Percentiles rank a stretch among this genome's conserved stretches.
These are phyloP conservation scores for Plasmodium chabaudi DNA, from an alignment of 169 alveolate species.

Conservation along the genomic window DNA sequence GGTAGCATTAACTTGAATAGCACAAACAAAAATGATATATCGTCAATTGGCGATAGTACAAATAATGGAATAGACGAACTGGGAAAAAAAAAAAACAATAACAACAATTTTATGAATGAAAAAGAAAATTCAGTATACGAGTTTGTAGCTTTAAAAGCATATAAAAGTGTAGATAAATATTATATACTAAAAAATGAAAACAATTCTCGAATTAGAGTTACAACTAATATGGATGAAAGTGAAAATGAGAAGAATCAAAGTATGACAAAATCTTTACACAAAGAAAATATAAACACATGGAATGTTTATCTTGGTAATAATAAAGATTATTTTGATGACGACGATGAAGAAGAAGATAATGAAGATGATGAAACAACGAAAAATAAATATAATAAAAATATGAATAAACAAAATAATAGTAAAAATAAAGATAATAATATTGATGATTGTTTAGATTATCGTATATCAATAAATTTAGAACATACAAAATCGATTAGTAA, in stretches of 20 bases:
- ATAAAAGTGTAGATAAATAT: conserved; percentile 49
- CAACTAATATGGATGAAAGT: conserved; percentile 33
- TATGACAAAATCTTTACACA: conserved; percentile 35
- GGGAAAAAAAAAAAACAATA: not conserved
- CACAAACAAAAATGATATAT: not conserved
- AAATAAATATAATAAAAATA: not conserved
- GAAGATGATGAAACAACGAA: conserved; percentile 1
- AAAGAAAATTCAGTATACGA: conserved; percentile 16
- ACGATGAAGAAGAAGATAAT: conserved; percentile 24
- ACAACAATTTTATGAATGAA: not conserved
- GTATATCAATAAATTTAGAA: conserved; percentile 63
- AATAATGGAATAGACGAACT: not conserved
- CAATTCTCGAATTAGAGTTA: conserved; percentile 43
- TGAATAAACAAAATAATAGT: not conserved
- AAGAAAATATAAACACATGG: conserved; percentile 68
- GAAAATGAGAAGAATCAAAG: conserved; percentile 15
- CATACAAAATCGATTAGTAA: conserved; percentile 59
- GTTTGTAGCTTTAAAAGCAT: conserved; percentile 22
- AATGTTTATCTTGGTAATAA: conserved; percentile 60
- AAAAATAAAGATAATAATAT: not conserved
- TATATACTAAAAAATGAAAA: conserved; percentile 11
- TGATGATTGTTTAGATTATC: conserved; percentile 51
- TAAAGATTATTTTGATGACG: conserved; percentile 66
- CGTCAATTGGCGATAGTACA: no score
- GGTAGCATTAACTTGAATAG: no score